Percentiles rank a stretch among this genome's conserved stretches.
Conservation (phyloP, 225 moss, liverwort and hornwort species). For the Physcomitrellopsis africana region DNA sequence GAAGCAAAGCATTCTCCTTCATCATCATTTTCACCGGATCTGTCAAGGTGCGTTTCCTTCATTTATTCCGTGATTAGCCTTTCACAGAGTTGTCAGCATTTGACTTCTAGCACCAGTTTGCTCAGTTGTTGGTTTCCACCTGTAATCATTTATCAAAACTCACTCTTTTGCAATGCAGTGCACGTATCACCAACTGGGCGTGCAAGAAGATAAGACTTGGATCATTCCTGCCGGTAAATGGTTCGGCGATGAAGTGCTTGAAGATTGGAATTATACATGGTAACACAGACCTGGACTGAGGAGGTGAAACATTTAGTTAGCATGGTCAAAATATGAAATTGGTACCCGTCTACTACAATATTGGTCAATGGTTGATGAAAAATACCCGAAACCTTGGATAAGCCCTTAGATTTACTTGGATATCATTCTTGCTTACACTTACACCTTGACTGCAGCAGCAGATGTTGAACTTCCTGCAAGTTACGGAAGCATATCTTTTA, state of each 20-base stretch:
- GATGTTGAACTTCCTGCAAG: constrained; percentile 8
- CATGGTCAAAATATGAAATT: neutral
- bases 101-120: too few relatives aligned
- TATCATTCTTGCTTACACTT: constrained; percentile 14
- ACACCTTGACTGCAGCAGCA: constrained; percentile 5
- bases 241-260: constrained; percentile 50
- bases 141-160: too few relatives aligned
- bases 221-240: constrained; percentile 46
- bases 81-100: too few relatives aligned
- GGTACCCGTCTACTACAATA: too few relatives aligned
- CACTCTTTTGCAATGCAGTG: constrained; percentile 26
- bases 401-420: neutral
- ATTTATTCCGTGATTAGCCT: neutral
- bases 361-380: too few relatives aligned
- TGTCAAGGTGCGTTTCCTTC: constrained; percentile 45
- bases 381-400: too few relatives aligned
- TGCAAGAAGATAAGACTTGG: constrained; percentile 48
- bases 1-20: constrained; percentile 51
- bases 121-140: too few relatives aligned
- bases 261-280: constrained; percentile 38
- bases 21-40: constrained; percentile 76
- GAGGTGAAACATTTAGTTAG: neutral
- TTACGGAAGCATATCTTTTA: neutral
- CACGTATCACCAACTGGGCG: constrained; percentile 36
- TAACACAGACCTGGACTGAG: constrained; percentile 3